These are phyloP conservation scores for Eimeria brunetti DNA, from an alignment of 169 alveolate genomes.

Conservation along the genomic window DNA sequence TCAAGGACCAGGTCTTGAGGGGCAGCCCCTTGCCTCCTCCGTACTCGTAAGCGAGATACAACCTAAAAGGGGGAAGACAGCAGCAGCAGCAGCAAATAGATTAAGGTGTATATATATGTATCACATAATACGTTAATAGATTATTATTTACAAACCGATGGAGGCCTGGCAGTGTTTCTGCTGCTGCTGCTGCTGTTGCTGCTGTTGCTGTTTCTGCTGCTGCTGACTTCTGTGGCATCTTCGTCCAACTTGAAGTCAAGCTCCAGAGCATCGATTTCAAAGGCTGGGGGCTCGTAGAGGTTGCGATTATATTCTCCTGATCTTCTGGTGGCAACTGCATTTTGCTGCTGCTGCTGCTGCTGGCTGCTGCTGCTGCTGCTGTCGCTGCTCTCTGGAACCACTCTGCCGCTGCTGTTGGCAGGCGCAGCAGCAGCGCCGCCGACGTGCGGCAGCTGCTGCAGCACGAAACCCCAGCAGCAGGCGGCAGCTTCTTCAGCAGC, in stretches of 20 bases:
- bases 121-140: too few species aligned
- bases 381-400: too few species aligned
- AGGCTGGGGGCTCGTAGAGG: slow-evolving; percentile 90
- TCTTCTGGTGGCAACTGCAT: neutral
- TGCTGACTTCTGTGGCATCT: slow-evolving; percentile 81
- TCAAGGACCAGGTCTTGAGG: slow-evolving; percentile 90
- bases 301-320: neutral
- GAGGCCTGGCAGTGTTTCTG: too few species aligned
- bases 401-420: neutral
- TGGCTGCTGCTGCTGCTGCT: slow-evolving; percentile 24
- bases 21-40: slow-evolving; percentile 68
- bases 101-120: too few species aligned
- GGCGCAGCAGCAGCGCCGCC: neutral
- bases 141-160: too few species aligned
- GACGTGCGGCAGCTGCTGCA: slow-evolving; percentile 23
- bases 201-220: slow-evolving; percentile 22
- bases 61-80: slow-evolving; percentile 81
- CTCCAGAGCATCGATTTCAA: slow-evolving; percentile 84
- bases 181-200: neutral
- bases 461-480: neutral
- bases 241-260: slow-evolving; percentile 87
- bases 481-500: neutral
- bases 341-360: neutral
- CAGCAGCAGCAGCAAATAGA: neutral
- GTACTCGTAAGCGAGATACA: slow-evolving; percentile 72